Conservation (phyloP, 106 monocot species). For the Platanthera guangdongensis region DNA sequence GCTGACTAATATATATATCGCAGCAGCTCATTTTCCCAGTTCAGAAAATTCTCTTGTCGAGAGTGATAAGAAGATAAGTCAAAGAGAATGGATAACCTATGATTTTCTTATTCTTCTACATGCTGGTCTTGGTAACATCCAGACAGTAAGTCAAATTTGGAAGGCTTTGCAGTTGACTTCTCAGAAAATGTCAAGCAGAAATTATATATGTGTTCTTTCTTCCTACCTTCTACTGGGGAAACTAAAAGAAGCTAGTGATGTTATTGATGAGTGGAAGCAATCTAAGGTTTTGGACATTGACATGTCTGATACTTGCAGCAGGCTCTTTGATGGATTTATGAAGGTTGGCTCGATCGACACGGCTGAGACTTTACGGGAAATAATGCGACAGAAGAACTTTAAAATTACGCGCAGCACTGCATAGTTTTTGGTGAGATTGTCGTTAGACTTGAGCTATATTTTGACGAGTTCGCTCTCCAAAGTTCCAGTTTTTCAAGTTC, state of each 20-base stretch:
- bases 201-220: conserved; percentile 63
- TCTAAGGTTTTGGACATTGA: conserved; percentile 52
- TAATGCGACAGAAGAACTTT: conserved; percentile 48
- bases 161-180: conserved; percentile 58
- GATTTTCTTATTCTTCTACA: conserved; percentile 82
- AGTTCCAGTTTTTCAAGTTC: neutral
- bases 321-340: conserved; percentile 51
- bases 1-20: conserved; percentile 55
- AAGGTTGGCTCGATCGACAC: conserved; percentile 28
- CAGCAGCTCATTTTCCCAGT: conserved; percentile 29
- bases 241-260: conserved; percentile 66
- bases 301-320: conserved; percentile 29
- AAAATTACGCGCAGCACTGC: conserved; percentile 6
- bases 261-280: conserved; percentile 73
- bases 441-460: neutral
- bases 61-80: conserved; percentile 35
- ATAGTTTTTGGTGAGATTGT: neutral
- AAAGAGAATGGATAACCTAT: conserved; percentile 74
- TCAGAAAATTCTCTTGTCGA: conserved; percentile 44
- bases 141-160: conserved; percentile 76
- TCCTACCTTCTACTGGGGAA: conserved; percentile 49
- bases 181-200: conserved; percentile 70
- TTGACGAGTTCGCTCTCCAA: neutral
- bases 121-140: conserved; percentile 55
- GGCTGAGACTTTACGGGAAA: conserved; percentile 38